These are phyloP conservation scores for Gossypium arboreum DNA, from an alignment of 345 rosid species.

Conservation along the genomic window DNA sequence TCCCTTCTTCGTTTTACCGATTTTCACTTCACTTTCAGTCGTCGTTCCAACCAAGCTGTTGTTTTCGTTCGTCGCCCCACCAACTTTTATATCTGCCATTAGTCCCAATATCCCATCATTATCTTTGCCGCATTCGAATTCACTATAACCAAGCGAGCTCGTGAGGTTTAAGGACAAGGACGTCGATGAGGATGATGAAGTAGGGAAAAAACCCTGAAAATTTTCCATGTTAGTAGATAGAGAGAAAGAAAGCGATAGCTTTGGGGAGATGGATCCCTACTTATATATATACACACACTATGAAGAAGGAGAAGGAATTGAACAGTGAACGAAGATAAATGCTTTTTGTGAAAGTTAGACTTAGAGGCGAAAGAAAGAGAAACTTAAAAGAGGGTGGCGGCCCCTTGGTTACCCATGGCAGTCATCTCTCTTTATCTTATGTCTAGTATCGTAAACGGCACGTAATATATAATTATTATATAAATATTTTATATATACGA, in stretches of 20 bases:
- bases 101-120: slow-evolving; percentile 36
- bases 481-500: too few relatives aligned
- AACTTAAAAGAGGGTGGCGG: background rate
- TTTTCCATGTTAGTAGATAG: background rate
- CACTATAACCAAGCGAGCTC: background rate
- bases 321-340: background rate
- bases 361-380: background rate
- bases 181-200: background rate
- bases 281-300: background rate
- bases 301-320: background rate
- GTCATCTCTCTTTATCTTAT: background rate
- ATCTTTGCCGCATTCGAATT: slow-evolving; percentile 14
- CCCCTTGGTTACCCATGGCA: background rate
- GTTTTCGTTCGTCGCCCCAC: background rate
- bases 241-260: background rate
- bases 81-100: slow-evolving; percentile 23
- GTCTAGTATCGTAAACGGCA: background rate
- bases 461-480: background rate
- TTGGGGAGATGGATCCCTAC: background rate
- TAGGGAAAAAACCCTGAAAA: slow-evolving; percentile 17
- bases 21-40: slow-evolving; percentile 24
- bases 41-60: slow-evolving; percentile 14
- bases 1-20: slow-evolving; percentile 35
- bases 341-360: background rate
- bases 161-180: slow-evolving; percentile 20